Percentiles rank a stretch among this genome's conserved stretches.
Evolutionary conservation across 208 protist genomes (phyloP).

Genomic region (Acanthamoeba royreba): DNA sequence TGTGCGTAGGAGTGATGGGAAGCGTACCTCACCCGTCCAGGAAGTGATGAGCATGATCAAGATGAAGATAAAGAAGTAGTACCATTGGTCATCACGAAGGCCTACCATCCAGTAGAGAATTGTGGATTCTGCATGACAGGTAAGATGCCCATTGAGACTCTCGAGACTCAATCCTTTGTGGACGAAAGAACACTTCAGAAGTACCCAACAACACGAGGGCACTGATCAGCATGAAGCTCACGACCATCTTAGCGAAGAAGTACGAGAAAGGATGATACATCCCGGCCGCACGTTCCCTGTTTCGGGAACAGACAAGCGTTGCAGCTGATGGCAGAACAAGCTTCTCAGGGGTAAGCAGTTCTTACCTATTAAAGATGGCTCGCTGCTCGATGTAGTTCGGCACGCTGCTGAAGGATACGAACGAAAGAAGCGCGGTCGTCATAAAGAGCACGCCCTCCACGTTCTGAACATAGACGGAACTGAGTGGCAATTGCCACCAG

Average conservation of each 20-base stretch:
- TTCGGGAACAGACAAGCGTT: not conserved
- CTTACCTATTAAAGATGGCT: not conserved
- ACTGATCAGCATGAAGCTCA: not conserved
- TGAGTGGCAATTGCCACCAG: not conserved
- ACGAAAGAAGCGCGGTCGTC: not conserved
- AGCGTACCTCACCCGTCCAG: not conserved
- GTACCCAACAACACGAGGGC: not conserved
- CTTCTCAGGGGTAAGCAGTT: not conserved
- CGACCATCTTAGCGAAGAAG: not conserved
- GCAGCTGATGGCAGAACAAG: not conserved
- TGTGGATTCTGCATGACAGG: not conserved
- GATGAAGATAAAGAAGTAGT: not conserved
- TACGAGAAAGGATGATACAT: not conserved
- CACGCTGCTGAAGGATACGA: conserved; percentile 16
- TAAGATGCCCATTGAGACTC: no score
- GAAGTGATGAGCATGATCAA: not conserved
- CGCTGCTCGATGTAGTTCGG: conserved; percentile 1
- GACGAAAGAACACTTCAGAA: no score
- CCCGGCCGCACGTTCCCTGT: not conserved
- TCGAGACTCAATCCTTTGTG: no score
- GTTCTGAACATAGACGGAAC: not conserved
- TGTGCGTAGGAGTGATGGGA: not conserved
- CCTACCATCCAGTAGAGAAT: conserved; percentile 6
- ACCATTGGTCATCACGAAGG: not conserved
- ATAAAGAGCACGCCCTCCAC: conserved; percentile 12